Percentiles rank a stretch among this genome's conserved stretches.
phyloP scores from a whole-genome alignment of 257 asterid species.

The Eucommia ulmoides region DNA sequence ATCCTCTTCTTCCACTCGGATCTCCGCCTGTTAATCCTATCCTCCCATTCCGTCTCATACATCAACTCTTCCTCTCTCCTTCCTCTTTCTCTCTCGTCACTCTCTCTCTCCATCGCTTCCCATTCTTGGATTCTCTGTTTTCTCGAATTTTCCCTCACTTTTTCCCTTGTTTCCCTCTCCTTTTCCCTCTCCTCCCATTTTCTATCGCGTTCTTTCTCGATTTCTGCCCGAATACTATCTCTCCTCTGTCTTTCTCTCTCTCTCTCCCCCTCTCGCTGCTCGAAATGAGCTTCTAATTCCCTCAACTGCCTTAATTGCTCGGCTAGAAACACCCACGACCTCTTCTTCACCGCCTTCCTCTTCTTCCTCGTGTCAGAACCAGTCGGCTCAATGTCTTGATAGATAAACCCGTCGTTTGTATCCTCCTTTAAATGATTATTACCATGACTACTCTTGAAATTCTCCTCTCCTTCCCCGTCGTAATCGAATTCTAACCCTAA shows the following conservation, averaged over 20 bases:
- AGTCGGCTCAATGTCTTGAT: constrained; percentile 53
- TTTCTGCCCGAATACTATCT: constrained; percentile 42
- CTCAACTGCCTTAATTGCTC: constrained; percentile 45
- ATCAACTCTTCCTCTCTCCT: constrained; percentile 56
- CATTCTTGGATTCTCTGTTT: constrained; percentile 60
- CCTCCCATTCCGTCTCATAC: constrained; percentile 70
- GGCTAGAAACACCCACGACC: constrained; percentile 55
- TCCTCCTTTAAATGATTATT: constrained; percentile 45
- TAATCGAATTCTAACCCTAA: constrained; percentile 77
- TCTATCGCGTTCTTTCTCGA: constrained; percentile 47
- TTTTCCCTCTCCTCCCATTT: constrained; percentile 59
- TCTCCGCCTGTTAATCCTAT: constrained; percentile 60
- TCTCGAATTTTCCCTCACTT: constrained; percentile 36
- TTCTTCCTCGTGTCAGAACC: constrained; percentile 46
- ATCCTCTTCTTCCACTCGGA: constrained; percentile 80
- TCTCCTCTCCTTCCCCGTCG: constrained; percentile 65
- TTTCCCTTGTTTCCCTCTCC: constrained; percentile 44
- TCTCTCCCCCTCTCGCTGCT: constrained; percentile 61
- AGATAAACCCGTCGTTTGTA: constrained; percentile 36
- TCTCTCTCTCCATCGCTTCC: constrained; percentile 72
- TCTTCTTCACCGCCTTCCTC: constrained; percentile 56
- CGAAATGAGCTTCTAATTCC: constrained; percentile 71
- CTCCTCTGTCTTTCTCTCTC: constrained; percentile 64
- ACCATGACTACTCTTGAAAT: constrained; percentile 35
- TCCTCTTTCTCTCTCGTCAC: constrained; percentile 52